Conservation (phyloP, 2,329 filamentous ascomycete genomes). For the Fusarium sp. region DNA sequence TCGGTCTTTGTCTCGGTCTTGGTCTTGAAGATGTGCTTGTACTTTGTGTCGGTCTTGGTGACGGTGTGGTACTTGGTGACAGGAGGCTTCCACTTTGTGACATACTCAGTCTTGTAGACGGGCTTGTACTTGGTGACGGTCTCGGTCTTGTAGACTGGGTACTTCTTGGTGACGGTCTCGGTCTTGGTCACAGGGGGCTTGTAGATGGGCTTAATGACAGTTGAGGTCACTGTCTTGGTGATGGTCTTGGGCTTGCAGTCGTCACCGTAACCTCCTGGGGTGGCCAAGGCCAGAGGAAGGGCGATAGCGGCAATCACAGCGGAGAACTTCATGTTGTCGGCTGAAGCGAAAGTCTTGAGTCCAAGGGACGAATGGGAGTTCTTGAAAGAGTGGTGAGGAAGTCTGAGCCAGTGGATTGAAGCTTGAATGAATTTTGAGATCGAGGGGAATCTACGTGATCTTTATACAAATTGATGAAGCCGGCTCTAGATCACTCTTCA, state of each 20-base stretch:
- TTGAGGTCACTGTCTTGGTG: conserved; percentile 28
- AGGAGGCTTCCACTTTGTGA: conserved; percentile 25
- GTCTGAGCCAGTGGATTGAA: conserved; percentile 13
- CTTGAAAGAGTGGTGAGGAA: conserved; percentile 16
- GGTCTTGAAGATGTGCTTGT: conserved; percentile 7
- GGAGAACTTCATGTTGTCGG: conserved; percentile 31
- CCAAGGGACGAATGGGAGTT: not conserved
- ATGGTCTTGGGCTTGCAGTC: conserved; percentile 28
- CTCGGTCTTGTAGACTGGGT: conserved; percentile 19
- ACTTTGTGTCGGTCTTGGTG: conserved; percentile 17
- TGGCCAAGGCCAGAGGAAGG: conserved; percentile 21
- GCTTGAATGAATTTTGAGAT: not conserved
- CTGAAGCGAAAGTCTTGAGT: conserved; percentile 14
- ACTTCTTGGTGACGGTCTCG: conserved; percentile 25
- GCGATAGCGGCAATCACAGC: conserved; percentile 20
- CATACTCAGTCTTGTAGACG: conserved; percentile 21
- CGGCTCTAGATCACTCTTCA: too few species aligned
- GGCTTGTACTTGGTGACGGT: conserved; percentile 26
- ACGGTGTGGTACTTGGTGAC: conserved; percentile 17
- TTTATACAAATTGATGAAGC: conserved; percentile 8
- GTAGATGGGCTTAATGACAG: conserved; percentile 27
- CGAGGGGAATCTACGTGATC: not conserved
- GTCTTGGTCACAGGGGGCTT: conserved; percentile 31
- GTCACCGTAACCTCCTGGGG: conserved; percentile 12
- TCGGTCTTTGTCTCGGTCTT: conserved; percentile 11